Base-by-base conservation (phyloP, 2,329 filamentous ascomycete genomes). In the Paraphoma chrysanthemicola region DNA sequence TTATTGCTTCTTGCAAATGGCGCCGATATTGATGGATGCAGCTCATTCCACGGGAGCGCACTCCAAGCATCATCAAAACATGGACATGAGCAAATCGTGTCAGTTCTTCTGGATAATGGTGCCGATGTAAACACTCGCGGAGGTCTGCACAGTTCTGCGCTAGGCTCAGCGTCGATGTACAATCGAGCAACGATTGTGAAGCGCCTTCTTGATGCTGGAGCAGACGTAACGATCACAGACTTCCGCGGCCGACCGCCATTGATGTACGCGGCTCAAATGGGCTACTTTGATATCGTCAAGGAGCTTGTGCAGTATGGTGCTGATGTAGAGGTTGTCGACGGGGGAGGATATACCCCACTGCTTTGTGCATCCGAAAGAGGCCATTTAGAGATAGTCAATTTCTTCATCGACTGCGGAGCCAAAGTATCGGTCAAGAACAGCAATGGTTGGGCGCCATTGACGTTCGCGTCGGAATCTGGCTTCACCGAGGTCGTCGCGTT, bases 121-220 rank as follows among this genome's bases (percentile, higher is more conserved):
- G 48, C 48, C 28, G 17, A 51, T 17, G 33, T 48, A 17, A 48
- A 48, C 30, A 16, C 45, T 30, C 14, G 38, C n/a, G 45, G 45
- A 5, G 16, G 30, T 49, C 2, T 44, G 4, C 30, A 54, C 39
- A 30, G 56, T 45, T 59, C 56, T 38, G 59, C 56, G 43, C 64
- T 70, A 51, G 63, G 68, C 49, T 60, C 52, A 42, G 60, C 60
- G 56, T 54, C 61, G 59, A 23, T 7, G 16, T 2, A 33, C 55
- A 63, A 61, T 47, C 31, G 67, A 45, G 29, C 60, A 28, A 12
- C 47, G 23, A 52, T 66, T 2, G 68, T 72, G 16, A 51, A 62
- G 49, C 44, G 62, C 30, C 55, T 73, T 5, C 10, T 36, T 4
- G 17, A 48, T n/a, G 33, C 33, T 38, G 33, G 33, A 11, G 33